A percentile compares a stretch with the other conserved stretches of the same genome.
Conservation (phyloP, 768 basidiomycete genomes). For the Rhizopogon rudus region DNA sequence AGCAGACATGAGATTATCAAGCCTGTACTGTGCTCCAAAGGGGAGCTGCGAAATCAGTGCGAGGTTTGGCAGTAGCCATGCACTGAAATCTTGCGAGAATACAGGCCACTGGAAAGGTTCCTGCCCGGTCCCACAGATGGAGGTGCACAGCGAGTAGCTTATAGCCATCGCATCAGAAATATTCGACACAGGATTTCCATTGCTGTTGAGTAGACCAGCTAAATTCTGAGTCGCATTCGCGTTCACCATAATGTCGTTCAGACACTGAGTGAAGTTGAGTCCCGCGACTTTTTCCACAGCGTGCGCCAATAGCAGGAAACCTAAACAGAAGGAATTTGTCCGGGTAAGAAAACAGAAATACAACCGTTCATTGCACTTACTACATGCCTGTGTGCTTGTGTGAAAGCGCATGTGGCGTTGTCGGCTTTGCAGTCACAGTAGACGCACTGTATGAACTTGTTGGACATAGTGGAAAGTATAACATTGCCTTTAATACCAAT, state of each 20-base stretch:
- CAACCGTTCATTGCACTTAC: too few relatives aligned
- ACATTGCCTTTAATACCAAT: too few relatives aligned
- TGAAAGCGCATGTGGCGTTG: too few relatives aligned
- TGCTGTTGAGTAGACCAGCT: not conserved
- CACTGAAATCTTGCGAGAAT: constrained; percentile 31
- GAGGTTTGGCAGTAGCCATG: constrained; percentile 46
- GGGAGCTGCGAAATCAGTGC: constrained; percentile 44
- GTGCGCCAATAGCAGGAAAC: too few relatives aligned
- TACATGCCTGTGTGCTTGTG: too few relatives aligned
- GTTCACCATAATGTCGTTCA: constrained; percentile 6
- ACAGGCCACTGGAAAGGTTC: constrained; percentile 11
- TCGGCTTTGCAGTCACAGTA: too few relatives aligned
- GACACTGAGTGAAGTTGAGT: constrained; percentile 9
- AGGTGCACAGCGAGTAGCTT: constrained; percentile 1
- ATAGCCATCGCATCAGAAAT: constrained; percentile 9
- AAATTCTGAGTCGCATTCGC: not conserved
- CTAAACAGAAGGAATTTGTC: too few relatives aligned
- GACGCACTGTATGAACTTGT: too few relatives aligned
- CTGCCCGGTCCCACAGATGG: constrained; percentile 6
- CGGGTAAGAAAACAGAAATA: too few relatives aligned
- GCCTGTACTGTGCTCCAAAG: constrained; percentile 32
- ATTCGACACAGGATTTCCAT: not conserved
- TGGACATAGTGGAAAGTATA: too few relatives aligned
- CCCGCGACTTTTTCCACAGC: too few relatives aligned
- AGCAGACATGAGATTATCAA: constrained; percentile 38